Conservation (phyloP, 441 rosid genomes). For the Aleurites moluccanus region DNA sequence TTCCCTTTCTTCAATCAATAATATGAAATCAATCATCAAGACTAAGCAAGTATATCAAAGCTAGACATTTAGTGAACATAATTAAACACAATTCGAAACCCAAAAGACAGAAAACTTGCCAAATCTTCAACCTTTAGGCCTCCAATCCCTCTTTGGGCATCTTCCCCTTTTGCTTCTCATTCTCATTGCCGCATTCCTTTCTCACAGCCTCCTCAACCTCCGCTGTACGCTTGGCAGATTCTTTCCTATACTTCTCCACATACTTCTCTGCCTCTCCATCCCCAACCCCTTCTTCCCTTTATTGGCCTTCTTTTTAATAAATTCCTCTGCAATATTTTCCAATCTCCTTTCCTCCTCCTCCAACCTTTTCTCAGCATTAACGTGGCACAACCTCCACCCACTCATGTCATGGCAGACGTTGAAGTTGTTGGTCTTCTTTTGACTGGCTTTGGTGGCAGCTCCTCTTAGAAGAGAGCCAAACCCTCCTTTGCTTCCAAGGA, state of each 20-base stretch:
- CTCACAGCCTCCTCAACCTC: slow-evolving; percentile 73
- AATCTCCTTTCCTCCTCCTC: slow-evolving; percentile 84
- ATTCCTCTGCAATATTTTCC: slow-evolving; percentile 80
- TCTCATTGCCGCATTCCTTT: slow-evolving; percentile 49
- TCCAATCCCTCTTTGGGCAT: slow-evolving; percentile 27
- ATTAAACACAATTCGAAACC: background rate
- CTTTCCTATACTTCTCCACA: slow-evolving; percentile 64
- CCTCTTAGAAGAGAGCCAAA: slow-evolving; percentile 94
- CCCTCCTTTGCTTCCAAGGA: slow-evolving; percentile 92
- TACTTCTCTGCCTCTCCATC: slow-evolving; percentile 80
- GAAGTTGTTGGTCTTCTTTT: slow-evolving; percentile 91
- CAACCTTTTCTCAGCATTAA: slow-evolving; percentile 87
- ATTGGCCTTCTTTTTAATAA: slow-evolving; percentile 69
- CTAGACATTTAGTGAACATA: background rate
- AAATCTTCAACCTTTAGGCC: slow-evolving; percentile 66
- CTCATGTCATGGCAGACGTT: slow-evolving; percentile 98
- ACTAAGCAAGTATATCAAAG: background rate
- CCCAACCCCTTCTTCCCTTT: slow-evolving; percentile 67
- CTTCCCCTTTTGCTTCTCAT: slow-evolving; percentile 43
- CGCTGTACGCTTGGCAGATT: slow-evolving; percentile 84
- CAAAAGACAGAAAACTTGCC: slow-evolving; percentile 44
- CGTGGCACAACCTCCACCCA: slow-evolving; percentile 90
- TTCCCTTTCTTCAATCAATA: background rate
- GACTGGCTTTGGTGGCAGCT: slow-evolving; percentile 92
- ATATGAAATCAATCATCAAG: background rate